phyloP scores from a whole-genome alignment of 768 basidiomycete genomes.

The Russula sp. region DNA sequence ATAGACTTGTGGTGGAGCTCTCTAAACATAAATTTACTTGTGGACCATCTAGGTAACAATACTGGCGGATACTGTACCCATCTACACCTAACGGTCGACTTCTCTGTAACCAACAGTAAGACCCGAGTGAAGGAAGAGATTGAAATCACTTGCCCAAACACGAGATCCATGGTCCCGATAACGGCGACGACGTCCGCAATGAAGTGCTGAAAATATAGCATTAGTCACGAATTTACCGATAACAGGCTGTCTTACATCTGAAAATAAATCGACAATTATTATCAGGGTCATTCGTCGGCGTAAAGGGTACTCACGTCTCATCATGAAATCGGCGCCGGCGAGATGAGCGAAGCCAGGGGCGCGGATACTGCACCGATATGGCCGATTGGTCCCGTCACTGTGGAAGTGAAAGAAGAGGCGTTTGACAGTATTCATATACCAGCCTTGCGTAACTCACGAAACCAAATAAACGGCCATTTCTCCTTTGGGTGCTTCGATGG shows the following conservation, averaged over 20 bases:
- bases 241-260: constrained; percentile 41
- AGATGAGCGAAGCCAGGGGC: constrained; percentile 96
- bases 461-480: constrained; percentile 99
- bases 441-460: constrained; percentile 53
- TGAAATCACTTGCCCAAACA: constrained; percentile 74
- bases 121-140: neutral
- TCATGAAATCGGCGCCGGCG: constrained; percentile 97
- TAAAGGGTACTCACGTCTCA: constrained; percentile 65
- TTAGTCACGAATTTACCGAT: constrained; percentile 19
- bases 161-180: constrained; percentile 98
- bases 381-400: constrained; percentile 92
- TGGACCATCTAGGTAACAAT: constrained; percentile 8
- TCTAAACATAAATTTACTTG: constrained; percentile 11
- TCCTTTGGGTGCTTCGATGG: constrained; percentile 98
- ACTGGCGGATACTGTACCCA: constrained; percentile 28
- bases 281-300: constrained; percentile 1
- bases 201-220: constrained; percentile 59
- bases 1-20: constrained; percentile 34
- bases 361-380: constrained; percentile 96
- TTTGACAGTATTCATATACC: neutral
- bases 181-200: constrained; percentile 94
- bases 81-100: constrained; percentile 46
- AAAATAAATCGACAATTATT: constrained; percentile 21
- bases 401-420: constrained; percentile 2
- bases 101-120: constrained; percentile 37